Conservation (phyloP, 164 flowering plant genomes). For the Taxillus chinensis region DNA sequence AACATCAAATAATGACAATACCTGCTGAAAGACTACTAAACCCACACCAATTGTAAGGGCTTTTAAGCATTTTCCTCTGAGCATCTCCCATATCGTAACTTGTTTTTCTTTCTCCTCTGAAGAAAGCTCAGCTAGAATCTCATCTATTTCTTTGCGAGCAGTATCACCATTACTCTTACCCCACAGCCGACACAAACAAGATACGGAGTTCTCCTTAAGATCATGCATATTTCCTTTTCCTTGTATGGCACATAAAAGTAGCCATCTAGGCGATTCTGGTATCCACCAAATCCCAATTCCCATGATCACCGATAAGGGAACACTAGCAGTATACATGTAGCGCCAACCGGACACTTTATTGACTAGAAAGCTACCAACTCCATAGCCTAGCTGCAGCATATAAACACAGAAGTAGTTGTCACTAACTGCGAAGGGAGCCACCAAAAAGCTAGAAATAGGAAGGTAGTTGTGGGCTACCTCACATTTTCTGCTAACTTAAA, state of each 20-base stretch:
- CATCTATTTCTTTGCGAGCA: slow-evolving; percentile 61
- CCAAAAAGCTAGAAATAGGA: too few species aligned
- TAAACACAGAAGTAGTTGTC: too few species aligned
- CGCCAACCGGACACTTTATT: slow-evolving; percentile 76
- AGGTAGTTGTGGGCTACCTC: too few species aligned
- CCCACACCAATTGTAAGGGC: slow-evolving; percentile 87
- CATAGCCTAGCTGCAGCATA: slow-evolving; percentile 83
- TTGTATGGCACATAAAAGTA: slow-evolving; percentile 73
- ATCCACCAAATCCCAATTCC: slow-evolving; percentile 94
- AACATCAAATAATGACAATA: slow-evolving; percentile 12
- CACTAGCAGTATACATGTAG: slow-evolving; percentile 75
- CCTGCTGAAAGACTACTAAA: slow-evolving; percentile 93
- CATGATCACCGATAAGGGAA: slow-evolving; percentile 69
- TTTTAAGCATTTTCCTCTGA: slow-evolving; percentile 82
- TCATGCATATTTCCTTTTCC: slow-evolving; percentile 56
- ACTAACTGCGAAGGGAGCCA: too few species aligned
- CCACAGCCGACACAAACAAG: slow-evolving; percentile 62
- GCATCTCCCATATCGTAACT: slow-evolving; percentile 52
- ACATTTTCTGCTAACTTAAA: too few species aligned
- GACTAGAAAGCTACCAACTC: slow-evolving; percentile 69
- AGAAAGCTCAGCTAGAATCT: slow-evolving; percentile 69
- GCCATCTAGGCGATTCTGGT: slow-evolving; percentile 93
- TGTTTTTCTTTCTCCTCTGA: slow-evolving; percentile 45
- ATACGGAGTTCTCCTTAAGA: slow-evolving; percentile 50
- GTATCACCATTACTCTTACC: slow-evolving; percentile 53